These are phyloP conservation scores for Orbilia blumenaviensis DNA, from an alignment of 2,329 filamentous ascomycete species.

Conservation along the genomic window DNA sequence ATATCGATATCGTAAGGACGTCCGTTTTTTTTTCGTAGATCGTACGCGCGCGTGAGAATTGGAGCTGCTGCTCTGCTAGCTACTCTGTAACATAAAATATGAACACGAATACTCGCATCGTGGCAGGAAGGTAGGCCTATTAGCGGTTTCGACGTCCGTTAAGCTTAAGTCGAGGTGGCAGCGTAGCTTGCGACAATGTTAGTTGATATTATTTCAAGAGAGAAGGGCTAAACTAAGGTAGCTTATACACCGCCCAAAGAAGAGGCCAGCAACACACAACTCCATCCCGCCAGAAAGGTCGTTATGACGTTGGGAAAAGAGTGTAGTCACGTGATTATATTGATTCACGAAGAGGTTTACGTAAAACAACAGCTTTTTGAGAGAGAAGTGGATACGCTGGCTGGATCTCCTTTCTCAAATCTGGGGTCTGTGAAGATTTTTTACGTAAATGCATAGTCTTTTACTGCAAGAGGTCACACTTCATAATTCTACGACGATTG, in stretches of 20 bases:
- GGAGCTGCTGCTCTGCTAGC: no score
- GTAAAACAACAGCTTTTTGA: no score
- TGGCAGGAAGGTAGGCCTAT: background rate
- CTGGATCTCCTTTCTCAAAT: background rate
- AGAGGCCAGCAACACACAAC: slow-evolving; percentile 19
- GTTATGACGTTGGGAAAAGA: slow-evolving; percentile 19
- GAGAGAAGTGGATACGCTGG: background rate
- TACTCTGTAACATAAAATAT: no score
- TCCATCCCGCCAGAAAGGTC: background rate
- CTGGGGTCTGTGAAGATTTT: background rate
- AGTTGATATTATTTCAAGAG: background rate
- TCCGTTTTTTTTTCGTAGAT: no score
- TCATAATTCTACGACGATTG: background rate
- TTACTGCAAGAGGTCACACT: no score
- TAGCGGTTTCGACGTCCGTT: no score
- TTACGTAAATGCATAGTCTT: background rate
- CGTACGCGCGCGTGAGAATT: no score
- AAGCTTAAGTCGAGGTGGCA: no score
- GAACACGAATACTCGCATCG: background rate
- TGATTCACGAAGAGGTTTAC: no score
- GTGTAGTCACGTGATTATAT: slow-evolving; percentile 14
- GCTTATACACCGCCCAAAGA: background rate
- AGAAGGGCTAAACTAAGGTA: background rate
- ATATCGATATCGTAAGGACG: no score
- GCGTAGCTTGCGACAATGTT: no score